Evolutionary conservation across 805 yeast species (phyloP).

Genomic region (Saturnispora sanitii): DNA sequence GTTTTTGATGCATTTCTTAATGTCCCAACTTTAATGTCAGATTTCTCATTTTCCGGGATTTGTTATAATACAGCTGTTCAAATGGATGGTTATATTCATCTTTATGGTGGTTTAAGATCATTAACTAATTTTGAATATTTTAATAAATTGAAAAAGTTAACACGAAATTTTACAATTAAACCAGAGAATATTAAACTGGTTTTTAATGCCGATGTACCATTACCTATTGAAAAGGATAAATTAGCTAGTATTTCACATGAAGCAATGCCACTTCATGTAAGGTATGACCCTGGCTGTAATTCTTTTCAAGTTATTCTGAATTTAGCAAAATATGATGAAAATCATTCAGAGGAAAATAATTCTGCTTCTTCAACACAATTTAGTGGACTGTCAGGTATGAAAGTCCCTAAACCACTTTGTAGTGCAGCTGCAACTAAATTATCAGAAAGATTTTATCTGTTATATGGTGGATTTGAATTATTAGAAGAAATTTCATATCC

Average conservation of each 20-base stretch:
- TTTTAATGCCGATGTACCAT: constrained; percentile 32
- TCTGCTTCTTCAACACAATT: background rate
- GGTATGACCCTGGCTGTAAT: constrained; percentile 32
- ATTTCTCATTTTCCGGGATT: constrained; percentile 32
- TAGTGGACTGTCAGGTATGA: constrained; percentile 11
- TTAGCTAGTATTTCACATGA: constrained; percentile 34
- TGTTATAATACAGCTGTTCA: constrained; percentile 36
- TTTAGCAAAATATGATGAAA: constrained; percentile 4
- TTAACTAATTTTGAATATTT: constrained; percentile 19
- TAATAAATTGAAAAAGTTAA: constrained; percentile 17
- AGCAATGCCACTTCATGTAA: constrained; percentile 30
- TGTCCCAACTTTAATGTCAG: constrained; percentile 30
- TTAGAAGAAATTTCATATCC: constrained; percentile 23
- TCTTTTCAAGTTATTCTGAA: constrained; percentile 22
- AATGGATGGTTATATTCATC: constrained; percentile 29
- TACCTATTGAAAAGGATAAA: constrained; percentile 34
- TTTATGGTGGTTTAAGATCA: constrained; percentile 37
- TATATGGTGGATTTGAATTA: constrained; percentile 61
- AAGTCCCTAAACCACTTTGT: constrained; percentile 40
- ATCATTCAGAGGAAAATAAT: background rate
- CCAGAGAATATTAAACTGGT: constrained; percentile 24
- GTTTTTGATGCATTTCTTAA: constrained; percentile 19
- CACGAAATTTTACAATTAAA: constrained; percentile 26
- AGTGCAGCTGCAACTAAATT: constrained; percentile 40
- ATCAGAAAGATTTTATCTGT: constrained; percentile 47